Evolutionary conservation across 139 green algal species (phyloP).

Genomic region (Chlorella sp.): DNA sequence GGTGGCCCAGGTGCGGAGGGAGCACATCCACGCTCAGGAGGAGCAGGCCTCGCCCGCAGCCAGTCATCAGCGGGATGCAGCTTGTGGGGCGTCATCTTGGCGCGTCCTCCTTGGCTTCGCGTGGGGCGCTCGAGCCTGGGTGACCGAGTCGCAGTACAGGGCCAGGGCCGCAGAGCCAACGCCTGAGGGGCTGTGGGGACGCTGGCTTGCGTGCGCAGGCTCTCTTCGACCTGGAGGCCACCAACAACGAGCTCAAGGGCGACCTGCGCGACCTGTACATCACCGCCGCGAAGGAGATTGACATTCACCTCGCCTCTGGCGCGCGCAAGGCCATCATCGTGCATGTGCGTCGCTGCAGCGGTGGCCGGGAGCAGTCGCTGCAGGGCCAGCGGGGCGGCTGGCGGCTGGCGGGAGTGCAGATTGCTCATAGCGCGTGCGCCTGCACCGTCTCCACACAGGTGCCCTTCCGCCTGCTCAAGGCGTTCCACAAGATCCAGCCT

Average conservation of each 20-base stretch:
- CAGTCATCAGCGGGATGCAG: no score
- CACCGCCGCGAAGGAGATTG: slow-evolving; percentile 87
- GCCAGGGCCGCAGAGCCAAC: no score
- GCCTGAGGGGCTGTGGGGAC: no score
- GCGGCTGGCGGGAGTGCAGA: no score
- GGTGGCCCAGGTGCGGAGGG: slow-evolving; percentile 97
- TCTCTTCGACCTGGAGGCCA: slow-evolving; percentile 98
- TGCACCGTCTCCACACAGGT: slow-evolving; percentile 68
- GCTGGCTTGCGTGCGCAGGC: slow-evolving; percentile 65
- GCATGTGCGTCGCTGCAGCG: slow-evolving; percentile 51
- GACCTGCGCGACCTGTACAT: slow-evolving; percentile 98
- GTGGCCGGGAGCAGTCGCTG: neutral
- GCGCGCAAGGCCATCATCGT: slow-evolving; percentile 96
- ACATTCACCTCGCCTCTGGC: slow-evolving; percentile 36
- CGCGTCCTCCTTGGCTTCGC: no score
- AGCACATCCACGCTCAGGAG: no score
- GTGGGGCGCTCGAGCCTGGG: no score
- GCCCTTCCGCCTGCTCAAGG: slow-evolving; percentile 94
- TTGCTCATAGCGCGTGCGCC: no score
- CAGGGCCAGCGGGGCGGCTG: no score
- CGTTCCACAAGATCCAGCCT: slow-evolving; percentile 97
- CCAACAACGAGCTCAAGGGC: slow-evolving; percentile 96
- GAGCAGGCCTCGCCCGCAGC: no score
- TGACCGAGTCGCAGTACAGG: no score
- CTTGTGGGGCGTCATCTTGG: no score